phyloP scores from a whole-genome alignment of 192 early-diverging fungal genomes.

The Pecoramyces ruminantium region DNA sequence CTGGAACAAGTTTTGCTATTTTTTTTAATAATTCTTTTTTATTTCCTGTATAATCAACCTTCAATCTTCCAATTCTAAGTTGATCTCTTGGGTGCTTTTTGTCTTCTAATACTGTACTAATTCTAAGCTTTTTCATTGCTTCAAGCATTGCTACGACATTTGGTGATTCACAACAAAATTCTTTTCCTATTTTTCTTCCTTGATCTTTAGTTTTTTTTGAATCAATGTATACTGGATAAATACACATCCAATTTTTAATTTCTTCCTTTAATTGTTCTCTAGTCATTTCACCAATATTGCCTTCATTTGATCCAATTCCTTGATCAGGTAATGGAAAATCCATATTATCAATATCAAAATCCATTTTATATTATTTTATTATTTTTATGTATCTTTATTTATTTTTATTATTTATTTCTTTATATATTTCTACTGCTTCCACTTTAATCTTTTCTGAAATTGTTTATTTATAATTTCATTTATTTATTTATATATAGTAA shows the following conservation, averaged over 20 bases:
- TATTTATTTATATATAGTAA: too few species aligned
- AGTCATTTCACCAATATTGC: background rate
- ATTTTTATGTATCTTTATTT: background rate
- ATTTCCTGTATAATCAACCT: background rate
- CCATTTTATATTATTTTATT: background rate
- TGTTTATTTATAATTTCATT: too few species aligned
- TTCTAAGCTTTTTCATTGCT: background rate
- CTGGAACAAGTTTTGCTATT: background rate
- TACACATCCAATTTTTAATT: background rate
- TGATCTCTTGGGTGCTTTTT: background rate
- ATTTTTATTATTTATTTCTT: background rate
- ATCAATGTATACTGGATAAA: background rate
- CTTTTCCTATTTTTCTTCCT: background rate
- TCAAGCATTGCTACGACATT: background rate
- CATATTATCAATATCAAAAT: background rate
- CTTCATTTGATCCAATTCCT: background rate
- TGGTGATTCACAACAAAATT: background rate
- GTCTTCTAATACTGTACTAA: background rate
- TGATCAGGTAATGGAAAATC: background rate
- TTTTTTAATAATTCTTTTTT: background rate
- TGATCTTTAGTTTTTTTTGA: background rate
- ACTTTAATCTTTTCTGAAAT: too few species aligned
- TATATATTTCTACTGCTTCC: too few species aligned
- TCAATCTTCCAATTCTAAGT: background rate
- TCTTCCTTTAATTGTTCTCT: background rate